phyloP scores from a whole-genome alignment of 805 yeast species.

The Kodamaea hsintzibuensis region DNA sequence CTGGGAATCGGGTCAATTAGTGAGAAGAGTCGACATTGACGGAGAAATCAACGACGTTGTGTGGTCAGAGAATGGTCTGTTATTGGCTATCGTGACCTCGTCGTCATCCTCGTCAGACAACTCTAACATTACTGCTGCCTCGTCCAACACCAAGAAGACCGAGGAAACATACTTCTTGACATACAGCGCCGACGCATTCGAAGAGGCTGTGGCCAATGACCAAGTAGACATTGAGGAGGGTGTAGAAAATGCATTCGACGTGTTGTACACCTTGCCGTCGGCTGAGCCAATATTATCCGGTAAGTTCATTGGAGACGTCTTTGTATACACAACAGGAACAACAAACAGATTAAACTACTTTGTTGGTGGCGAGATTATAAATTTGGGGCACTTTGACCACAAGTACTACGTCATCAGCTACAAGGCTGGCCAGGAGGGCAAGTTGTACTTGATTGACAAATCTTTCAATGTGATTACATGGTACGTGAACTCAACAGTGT shows the following conservation, averaged over 20 bases:
- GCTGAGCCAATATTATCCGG: conserved; percentile 81
- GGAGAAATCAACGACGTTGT: conserved; percentile 73
- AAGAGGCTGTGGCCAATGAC: conserved; percentile 59
- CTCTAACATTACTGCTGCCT: conserved; percentile 17
- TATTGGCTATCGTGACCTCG: conserved; percentile 64
- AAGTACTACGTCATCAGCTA: conserved; percentile 86
- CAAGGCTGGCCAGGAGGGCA: conserved; percentile 78
- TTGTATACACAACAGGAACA: conserved; percentile 82
- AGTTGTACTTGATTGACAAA: conserved; percentile 88
- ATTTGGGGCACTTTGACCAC: conserved; percentile 89
- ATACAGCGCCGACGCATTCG: conserved; percentile 67
- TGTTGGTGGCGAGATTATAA: conserved; percentile 92
- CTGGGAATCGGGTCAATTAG: conserved; percentile 86
- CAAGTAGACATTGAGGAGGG: conserved; percentile 79
- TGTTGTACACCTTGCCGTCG: conserved; percentile 69
- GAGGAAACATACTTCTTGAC: conserved; percentile 78
- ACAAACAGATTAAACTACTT: conserved; percentile 85
- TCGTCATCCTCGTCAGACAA: conserved; percentile 24
- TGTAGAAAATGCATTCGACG: conserved; percentile 82
- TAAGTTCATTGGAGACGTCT: conserved; percentile 96
- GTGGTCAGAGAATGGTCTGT: conserved; percentile 94
- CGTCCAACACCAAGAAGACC: conserved; percentile 37
- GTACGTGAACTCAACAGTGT: conserved; percentile 77
- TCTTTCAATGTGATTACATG: conserved; percentile 81
- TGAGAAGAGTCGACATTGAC: conserved; percentile 82